A percentile compares a stretch with the other conserved stretches of the same genome.
Conservation (phyloP, 257 asterid species). For the Lantana camara region DNA sequence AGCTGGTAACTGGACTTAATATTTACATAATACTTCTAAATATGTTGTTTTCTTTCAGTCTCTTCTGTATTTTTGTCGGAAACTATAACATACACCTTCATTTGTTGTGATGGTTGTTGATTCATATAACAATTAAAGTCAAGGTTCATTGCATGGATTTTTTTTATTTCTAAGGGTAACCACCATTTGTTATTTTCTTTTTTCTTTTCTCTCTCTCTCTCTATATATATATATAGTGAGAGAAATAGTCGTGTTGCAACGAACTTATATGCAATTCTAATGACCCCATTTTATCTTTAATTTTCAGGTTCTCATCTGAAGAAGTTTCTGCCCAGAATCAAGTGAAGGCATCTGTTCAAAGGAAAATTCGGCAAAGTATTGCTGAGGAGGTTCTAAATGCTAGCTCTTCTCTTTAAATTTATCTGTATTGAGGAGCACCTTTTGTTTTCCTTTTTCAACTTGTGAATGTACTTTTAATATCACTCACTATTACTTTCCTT, state of each 20-base stretch:
- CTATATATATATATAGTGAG: too few relatives aligned
- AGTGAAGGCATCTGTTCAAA: slow-evolving; percentile 98
- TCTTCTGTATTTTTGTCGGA: background rate
- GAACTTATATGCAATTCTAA: slow-evolving; percentile 13
- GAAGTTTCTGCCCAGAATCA: slow-evolving; percentile 99
- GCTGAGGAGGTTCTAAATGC: slow-evolving; percentile 74
- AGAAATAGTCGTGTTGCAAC: background rate
- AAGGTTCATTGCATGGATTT: background rate
- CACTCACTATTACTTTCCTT: slow-evolving; percentile 20
- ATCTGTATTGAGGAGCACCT: background rate
- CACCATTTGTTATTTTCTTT: too few relatives aligned
- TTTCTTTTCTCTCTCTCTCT: slow-evolving; percentile 5
- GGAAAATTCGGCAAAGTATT: slow-evolving; percentile 90
- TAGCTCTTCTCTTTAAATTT: slow-evolving; percentile 25
- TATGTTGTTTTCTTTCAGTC: background rate
- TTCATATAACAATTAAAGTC: background rate
- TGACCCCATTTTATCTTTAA: slow-evolving; percentile 18
- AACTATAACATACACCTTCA: slow-evolving; percentile 1
- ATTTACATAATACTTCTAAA: background rate
- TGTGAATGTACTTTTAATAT: slow-evolving; percentile 15
- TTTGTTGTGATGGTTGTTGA: background rate
- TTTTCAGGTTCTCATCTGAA: slow-evolving; percentile 82
- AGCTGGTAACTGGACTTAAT: background rate
- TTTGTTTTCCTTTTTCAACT: background rate
- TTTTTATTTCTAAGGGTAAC: background rate